Evolutionary conservation across 2,329 filamentous ascomycete genomes (phyloP).

Genomic region (Tolypocladium endophyticum): DNA sequence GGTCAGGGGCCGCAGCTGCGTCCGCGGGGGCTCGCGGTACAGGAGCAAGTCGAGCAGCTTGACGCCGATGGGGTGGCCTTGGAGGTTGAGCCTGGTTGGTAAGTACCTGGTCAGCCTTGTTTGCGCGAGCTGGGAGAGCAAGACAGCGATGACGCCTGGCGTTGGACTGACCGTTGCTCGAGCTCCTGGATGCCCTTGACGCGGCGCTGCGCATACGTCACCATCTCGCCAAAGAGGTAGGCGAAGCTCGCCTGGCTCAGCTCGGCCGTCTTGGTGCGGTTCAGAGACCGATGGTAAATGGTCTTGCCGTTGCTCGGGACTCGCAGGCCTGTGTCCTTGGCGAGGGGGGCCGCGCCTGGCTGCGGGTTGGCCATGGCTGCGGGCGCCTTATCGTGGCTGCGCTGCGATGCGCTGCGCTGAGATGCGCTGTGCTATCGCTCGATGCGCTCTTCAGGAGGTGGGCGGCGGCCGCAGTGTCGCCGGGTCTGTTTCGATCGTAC

Average conservation of each 20-base stretch:
- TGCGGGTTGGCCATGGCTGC: slow-evolving; percentile 39
- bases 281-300: slow-evolving; percentile 93
- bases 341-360: slow-evolving; percentile 27
- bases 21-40: slow-evolving; percentile 63
- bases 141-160: neutral
- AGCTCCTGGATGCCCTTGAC: slow-evolving; percentile 91
- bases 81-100: slow-evolving; percentile 61
- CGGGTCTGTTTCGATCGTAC: neutral
- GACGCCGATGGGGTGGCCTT: slow-evolving; percentile 88
- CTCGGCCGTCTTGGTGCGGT: slow-evolving; percentile 79
- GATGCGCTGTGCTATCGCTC: neutral
- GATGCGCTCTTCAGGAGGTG: neutral
- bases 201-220: slow-evolving; percentile 81
- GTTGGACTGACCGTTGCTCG: slow-evolving; percentile 61
- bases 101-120: neutral
- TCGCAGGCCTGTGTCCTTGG: slow-evolving; percentile 57
- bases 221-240: slow-evolving; percentile 94
- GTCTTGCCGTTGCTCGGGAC: slow-evolving; percentile 92
- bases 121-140: neutral
- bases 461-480: neutral
- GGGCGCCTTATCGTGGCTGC: neutral
- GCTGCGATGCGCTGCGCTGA: neutral
- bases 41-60: slow-evolving; percentile 93
- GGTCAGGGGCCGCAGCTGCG: slow-evolving; percentile 68
- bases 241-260: slow-evolving; percentile 90